A percentile compares a stretch with the other conserved stretches of the same genome.
phyloP scores from a whole-genome alignment of 164 flowering plant species.

The Hamamelis virginiana region DNA sequence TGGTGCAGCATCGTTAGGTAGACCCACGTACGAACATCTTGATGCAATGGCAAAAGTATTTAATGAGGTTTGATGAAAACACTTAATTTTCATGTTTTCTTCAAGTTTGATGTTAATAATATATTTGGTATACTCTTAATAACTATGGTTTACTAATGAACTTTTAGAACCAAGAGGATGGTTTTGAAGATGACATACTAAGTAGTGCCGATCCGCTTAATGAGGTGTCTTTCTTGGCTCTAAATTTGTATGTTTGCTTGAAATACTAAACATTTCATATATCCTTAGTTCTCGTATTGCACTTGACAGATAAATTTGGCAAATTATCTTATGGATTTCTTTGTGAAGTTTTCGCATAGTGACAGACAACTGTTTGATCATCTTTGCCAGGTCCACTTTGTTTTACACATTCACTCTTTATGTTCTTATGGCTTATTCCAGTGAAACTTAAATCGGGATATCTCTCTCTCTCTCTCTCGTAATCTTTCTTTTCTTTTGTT shows the following conservation, averaged over 20 bases:
- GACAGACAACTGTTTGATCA: conserved; percentile 55
- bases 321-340: conserved; percentile 58
- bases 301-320: conserved; percentile 67
- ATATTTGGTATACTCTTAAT: background rate
- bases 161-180: conserved; percentile 61
- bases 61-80: conserved; percentile 51
- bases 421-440: background rate
- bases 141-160: conserved; percentile 1
- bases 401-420: no score
- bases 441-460: background rate
- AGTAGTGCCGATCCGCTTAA: conserved; percentile 68
- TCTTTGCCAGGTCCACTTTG: conserved; percentile 67
- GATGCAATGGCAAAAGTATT: conserved; percentile 73
- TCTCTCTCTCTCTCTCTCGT: background rate
- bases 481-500: background rate
- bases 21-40: conserved; percentile 61
- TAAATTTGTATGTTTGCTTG: background rate
- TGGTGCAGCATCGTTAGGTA: conserved; percentile 33
- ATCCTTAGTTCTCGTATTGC: conserved; percentile 6
- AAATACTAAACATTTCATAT: background rate
- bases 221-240: conserved; percentile 46
- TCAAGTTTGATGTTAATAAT: conserved; percentile 26
- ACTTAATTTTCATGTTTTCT: no score
- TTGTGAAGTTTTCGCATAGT: conserved; percentile 44
- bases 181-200: conserved; percentile 56